These are phyloP conservation scores for Mitragyna speciosa DNA, from an alignment of 257 asterid genomes.

Conservation along the genomic window DNA sequence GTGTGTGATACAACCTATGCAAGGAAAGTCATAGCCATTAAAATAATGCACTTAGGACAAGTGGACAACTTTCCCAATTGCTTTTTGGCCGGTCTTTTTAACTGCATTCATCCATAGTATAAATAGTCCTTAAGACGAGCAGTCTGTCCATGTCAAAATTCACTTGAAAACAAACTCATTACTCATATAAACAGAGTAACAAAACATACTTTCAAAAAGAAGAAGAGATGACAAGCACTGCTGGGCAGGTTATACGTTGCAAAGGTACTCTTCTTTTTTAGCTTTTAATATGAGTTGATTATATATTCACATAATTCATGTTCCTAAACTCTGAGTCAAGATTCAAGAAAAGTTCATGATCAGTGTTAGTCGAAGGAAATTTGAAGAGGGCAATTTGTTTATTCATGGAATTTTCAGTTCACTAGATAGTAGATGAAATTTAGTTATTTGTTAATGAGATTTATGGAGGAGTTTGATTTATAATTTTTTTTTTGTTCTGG, in stretches of 20 bases:
- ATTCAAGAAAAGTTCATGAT: too few relatives aligned
- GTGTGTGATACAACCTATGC: background rate
- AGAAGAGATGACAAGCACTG: constrained; percentile 47
- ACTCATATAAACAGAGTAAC: background rate
- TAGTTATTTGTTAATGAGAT: background rate
- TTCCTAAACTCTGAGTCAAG: too few relatives aligned
- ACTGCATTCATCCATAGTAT: background rate
- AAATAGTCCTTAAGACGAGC: background rate
- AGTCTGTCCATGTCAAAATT: background rate
- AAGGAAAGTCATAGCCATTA: background rate
- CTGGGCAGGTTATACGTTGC: constrained; percentile 58
- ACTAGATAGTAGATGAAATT: too few relatives aligned
- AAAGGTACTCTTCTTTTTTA: too few relatives aligned
- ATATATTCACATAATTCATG: too few relatives aligned
- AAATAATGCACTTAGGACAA: too few relatives aligned
- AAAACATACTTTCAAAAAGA: background rate
- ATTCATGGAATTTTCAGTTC: too few relatives aligned
- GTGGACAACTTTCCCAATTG: background rate
- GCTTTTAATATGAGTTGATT: too few relatives aligned
- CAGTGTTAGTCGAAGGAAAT: too few relatives aligned
- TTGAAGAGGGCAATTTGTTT: background rate
- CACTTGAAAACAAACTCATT: background rate
- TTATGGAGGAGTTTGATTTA: background rate
- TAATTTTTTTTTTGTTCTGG: too few relatives aligned
- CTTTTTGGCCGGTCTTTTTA: background rate